These are phyloP conservation scores for Russula brevipes DNA, from an alignment of 768 basidiomycete species.

Conservation along the genomic window DNA sequence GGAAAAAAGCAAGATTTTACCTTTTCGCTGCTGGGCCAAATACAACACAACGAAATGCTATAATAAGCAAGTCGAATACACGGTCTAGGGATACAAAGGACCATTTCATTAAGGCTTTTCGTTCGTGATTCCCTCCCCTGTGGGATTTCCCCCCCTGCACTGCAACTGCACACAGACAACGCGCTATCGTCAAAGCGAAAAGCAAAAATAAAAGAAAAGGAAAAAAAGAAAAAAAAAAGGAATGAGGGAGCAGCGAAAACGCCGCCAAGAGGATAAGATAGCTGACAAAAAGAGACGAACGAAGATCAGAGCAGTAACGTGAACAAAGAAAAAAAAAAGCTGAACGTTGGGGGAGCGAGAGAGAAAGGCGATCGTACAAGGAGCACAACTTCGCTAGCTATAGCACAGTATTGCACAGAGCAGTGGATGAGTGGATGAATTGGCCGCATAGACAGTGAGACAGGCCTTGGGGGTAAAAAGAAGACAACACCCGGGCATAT, in stretches of 20 bases:
- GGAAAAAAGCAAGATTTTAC: too few species aligned
- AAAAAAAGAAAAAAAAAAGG: background rate
- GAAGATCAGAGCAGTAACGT: background rate
- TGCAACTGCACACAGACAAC: background rate
- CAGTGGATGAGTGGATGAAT: background rate
- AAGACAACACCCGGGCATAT: background rate
- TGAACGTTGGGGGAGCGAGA: background rate
- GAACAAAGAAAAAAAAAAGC: background rate
- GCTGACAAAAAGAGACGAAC: background rate
- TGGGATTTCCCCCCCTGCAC: background rate
- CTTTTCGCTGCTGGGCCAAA: too few species aligned
- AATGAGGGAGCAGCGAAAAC: background rate
- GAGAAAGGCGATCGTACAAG: slow-evolving; percentile 7
- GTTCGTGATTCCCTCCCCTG: background rate
- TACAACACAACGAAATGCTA: too few species aligned
- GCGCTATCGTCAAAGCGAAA: slow-evolving; percentile 5
- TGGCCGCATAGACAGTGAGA: slow-evolving; percentile 11
- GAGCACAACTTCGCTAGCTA: slow-evolving; percentile 5
- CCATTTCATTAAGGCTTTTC: background rate
- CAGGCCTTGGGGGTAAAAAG: background rate
- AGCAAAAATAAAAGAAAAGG: background rate
- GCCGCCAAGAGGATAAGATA: slow-evolving; percentile 18
- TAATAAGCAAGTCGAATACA: too few species aligned
- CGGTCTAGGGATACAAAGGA: too few species aligned
- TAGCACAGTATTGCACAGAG: slow-evolving; percentile 15